A percentile compares a stretch with the other conserved stretches of the same genome.
Evolutionary conservation across 2,329 filamentous ascomycete species (phyloP).

Genomic region (Pestalotiopsis sp.): DNA sequence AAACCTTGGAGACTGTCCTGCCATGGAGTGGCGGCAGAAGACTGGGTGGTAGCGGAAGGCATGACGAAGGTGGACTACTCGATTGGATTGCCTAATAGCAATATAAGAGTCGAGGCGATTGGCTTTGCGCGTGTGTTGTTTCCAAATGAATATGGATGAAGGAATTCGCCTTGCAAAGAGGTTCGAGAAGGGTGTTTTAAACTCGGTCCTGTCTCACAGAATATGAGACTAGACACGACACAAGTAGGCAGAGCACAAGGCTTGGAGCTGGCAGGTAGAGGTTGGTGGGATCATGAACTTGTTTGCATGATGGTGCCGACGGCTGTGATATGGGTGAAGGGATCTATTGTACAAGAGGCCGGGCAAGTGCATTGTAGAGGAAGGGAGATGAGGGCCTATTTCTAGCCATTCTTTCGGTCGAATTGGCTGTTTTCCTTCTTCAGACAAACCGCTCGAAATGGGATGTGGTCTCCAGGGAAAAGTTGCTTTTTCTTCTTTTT

Average conservation of each 20-base stretch:
- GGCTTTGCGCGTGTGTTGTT: not conserved
- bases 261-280: conserved; percentile 29
- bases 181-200: not conserved
- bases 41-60: conserved; percentile 22
- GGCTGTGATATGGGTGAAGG: conserved; percentile 29
- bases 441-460: not conserved
- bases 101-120: not conserved
- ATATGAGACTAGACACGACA: not conserved
- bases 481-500: conserved; percentile 8
- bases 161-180: not conserved
- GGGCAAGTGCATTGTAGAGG: conserved; percentile 35
- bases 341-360: conserved; percentile 30
- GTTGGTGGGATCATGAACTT: conserved; percentile 24
- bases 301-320: conserved; percentile 33
- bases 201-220: not conserved
- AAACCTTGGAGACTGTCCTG: conserved; percentile 61
- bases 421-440: not conserved
- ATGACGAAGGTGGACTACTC: conserved; percentile 25
- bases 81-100: not conserved
- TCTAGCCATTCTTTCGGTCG: not conserved
- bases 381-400: conserved; percentile 22
- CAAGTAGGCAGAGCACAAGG: not conserved
- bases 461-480: not conserved
- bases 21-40: conserved; percentile 42
- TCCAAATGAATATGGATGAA: not conserved